phyloP scores from a whole-genome alignment of 2,329 filamentous ascomycete genomes.

The Cordyceps cicadae region DNA sequence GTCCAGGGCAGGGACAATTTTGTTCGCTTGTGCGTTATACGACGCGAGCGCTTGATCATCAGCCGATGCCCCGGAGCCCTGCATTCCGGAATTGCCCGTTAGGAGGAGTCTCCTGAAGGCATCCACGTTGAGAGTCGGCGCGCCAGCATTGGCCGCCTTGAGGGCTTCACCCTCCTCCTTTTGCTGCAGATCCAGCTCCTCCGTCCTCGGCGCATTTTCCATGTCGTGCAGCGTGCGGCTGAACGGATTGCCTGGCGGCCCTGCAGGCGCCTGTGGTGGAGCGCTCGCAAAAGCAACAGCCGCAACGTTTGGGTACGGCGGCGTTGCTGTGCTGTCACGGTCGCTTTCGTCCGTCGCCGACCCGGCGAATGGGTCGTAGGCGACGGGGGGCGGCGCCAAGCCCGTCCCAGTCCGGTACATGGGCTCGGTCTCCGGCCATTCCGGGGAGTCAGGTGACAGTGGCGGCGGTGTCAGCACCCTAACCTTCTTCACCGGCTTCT shows the following conservation, averaged over 20 bases:
- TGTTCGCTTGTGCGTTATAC: slow-evolving; percentile 1
- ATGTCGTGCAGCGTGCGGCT: slow-evolving; percentile 46
- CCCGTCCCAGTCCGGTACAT: slow-evolving; percentile 15
- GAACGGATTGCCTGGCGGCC: slow-evolving; percentile 36
- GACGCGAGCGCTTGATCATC: neutral
- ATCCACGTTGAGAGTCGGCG: slow-evolving; percentile 60
- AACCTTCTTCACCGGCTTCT: slow-evolving; percentile 57
- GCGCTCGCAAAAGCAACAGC: neutral
- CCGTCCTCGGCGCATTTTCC: slow-evolving; percentile 26
- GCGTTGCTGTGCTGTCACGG: slow-evolving; percentile 19
- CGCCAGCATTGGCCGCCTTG: slow-evolving; percentile 26
- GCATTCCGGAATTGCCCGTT: slow-evolving; percentile 52
- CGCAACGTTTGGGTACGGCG: slow-evolving; percentile 16
- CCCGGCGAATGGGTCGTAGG: slow-evolving; percentile 27
- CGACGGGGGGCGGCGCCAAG: slow-evolving; percentile 17
- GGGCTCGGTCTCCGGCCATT: slow-evolving; percentile 21
- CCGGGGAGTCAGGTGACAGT: slow-evolving; percentile 45
- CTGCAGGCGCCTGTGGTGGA: neutral
- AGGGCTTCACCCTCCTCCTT: slow-evolving; percentile 24
- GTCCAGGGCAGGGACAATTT: neutral
- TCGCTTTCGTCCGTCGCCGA: slow-evolving; percentile 22
- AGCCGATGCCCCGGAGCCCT: slow-evolving; percentile 1
- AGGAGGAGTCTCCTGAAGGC: slow-evolving; percentile 69
- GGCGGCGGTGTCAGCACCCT: slow-evolving; percentile 58
- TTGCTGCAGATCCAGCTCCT: slow-evolving; percentile 23